Percentiles rank a stretch among this genome's conserved stretches.
These are phyloP conservation scores for Oxyria digyna DNA, from an alignment of 148 eudicot species.

Conservation along the genomic window DNA sequence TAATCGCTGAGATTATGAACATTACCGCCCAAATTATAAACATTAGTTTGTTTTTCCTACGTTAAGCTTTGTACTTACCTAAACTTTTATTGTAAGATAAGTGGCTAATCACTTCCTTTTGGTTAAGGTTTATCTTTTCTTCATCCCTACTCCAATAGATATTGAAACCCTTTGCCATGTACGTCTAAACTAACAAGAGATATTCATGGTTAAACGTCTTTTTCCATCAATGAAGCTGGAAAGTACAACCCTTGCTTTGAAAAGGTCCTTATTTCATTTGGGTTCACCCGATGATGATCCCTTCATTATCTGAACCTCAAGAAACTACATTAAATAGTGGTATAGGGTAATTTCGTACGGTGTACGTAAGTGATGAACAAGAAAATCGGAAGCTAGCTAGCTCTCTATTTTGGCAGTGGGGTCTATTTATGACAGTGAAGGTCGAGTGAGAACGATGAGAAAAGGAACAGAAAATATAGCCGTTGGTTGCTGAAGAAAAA, in stretches of 20 bases:
- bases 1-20: too few relatives aligned
- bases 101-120: too few relatives aligned
- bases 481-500: background rate
- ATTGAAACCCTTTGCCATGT: too few relatives aligned
- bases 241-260: background rate
- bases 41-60: too few relatives aligned
- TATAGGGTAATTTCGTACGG: constrained; percentile 10
- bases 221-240: background rate
- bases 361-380: constrained; percentile 6
- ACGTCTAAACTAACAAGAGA: too few relatives aligned
- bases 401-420: constrained; percentile 2
- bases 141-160: too few relatives aligned
- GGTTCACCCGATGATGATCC: background rate
- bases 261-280: background rate
- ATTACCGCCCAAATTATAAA: too few relatives aligned
- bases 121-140: too few relatives aligned
- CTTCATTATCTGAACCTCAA: background rate
- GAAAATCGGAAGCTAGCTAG: constrained; percentile 4
- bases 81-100: too few relatives aligned
- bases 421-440: background rate
- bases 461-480: background rate
- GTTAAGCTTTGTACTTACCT: too few relatives aligned
- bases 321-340: too few relatives aligned
- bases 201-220: too few relatives aligned
- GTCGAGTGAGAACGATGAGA: background rate